Conservation (phyloP, 202 grass and related monocot genomes). For the Carex sylvatica region DNA sequence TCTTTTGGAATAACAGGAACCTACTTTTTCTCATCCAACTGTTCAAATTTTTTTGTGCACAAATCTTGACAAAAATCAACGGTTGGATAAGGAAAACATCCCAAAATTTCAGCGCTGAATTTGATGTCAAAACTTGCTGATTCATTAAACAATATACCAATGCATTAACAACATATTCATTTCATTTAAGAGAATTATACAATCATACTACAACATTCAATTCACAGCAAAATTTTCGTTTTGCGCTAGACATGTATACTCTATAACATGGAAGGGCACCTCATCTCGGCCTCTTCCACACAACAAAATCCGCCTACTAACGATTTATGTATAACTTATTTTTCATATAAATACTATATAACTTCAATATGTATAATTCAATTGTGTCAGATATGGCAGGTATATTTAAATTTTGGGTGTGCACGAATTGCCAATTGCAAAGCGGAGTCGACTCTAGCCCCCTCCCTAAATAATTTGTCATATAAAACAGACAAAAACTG, state of each 20-base stretch:
- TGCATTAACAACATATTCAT: constrained; percentile 25
- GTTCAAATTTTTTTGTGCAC: too few relatives aligned
- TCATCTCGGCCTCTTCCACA: background rate
- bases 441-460: constrained; percentile 65
- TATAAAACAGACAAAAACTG: constrained; percentile 72
- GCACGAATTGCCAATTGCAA: constrained; percentile 59
- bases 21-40: too few relatives aligned
- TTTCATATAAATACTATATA: constrained; percentile 38
- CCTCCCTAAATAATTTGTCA: constrained; percentile 78
- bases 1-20: too few relatives aligned
- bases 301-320: constrained; percentile 32
- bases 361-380: constrained; percentile 49
- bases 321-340: constrained; percentile 34
- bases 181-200: constrained; percentile 32
- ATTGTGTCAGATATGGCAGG: constrained; percentile 61
- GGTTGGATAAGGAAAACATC: background rate
- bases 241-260: constrained; percentile 21
- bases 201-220: constrained; percentile 13
- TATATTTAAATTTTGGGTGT: constrained; percentile 78
- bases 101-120: background rate
- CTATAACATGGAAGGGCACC: constrained; percentile 1
- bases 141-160: constrained; percentile 30
- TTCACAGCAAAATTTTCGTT: constrained; percentile 26
- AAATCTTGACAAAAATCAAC: too few relatives aligned
- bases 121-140: background rate